Base-by-base conservation (phyloP, 2,329 filamentous ascomycete genomes). In the Cladophialophora yegresii region DNA sequence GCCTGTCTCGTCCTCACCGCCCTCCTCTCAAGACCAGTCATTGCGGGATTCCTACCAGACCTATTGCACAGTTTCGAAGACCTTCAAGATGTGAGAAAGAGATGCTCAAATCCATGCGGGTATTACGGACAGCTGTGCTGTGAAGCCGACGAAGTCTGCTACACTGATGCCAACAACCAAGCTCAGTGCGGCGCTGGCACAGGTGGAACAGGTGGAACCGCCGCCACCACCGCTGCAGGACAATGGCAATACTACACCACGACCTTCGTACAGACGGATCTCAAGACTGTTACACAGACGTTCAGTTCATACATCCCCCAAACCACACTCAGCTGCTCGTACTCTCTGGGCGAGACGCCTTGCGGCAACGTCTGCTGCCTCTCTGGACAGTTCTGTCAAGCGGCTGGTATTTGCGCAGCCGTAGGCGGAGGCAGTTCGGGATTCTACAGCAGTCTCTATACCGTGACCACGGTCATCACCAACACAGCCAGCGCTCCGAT, bases 221-320 rank as follows among this genome's bases (percentile, higher is more conserved):
- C 57, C n/a, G 71, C 69, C 6, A 71, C 68, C 10, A 36, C 62
- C n/a, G 67, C 68, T 58, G 71, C 66, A 49, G 75, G 70, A 59
- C 71, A 72, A 13, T 87, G 84, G 83, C 73, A 82, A 66, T 82
- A 82, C 74, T 85, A 78, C 71, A 88, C 85, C 20, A 83, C 83
- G 2, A 85, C 83, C 5, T 86, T 77, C 70, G 78, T 83, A 12
- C 80, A 85, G 72, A 87, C 83, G 12, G 81, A 82, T 58, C 75
- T 80, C 6, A 73, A 81, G 50, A 86, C 84, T 2, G 76, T 79
- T 63, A 87, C 84, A 5, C 80, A 80, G 6, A 80, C 84, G 33
- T 83, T 80, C 74, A 87, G 84, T 73, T 77, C 75, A 47, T 73
- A 72, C 58, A 33, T 71, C 9, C 43, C 63, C 6, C 58, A 68